Percentiles rank a stretch among this genome's conserved stretches.
Evolutionary conservation across 2,329 filamentous ascomycete species (phyloP).

Genomic region (Aureobasidium mangrovei): DNA sequence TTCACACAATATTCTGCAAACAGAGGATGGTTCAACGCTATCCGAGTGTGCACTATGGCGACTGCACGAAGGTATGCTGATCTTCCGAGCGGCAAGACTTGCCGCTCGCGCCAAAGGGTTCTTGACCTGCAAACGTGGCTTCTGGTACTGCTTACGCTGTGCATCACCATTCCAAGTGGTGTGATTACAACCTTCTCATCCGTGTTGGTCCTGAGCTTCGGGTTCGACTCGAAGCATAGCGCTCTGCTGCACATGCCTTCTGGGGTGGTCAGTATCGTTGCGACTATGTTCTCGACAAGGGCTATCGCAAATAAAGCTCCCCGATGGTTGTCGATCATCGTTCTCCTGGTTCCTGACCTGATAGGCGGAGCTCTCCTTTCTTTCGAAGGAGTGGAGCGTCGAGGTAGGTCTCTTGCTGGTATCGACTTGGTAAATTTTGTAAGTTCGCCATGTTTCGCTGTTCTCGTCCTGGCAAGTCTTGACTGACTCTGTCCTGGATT

Average conservation of each 20-base stretch:
- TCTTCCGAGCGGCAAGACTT: too few relatives aligned
- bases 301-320: slow-evolving; percentile 40
- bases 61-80: too few relatives aligned
- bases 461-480: too few relatives aligned
- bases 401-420: slow-evolving; percentile 21
- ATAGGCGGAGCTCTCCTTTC: slow-evolving; percentile 47
- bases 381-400: slow-evolving; percentile 24
- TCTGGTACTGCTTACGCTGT: slow-evolving; percentile 17
- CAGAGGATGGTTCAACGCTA: too few relatives aligned
- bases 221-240: slow-evolving; percentile 37
- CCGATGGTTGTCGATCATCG: slow-evolving; percentile 44
- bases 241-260: slow-evolving; percentile 50
- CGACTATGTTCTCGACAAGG: slow-evolving; percentile 40
- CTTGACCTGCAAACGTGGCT: slow-evolving; percentile 49
- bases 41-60: too few relatives aligned
- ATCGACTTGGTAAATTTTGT: slow-evolving; percentile 26
- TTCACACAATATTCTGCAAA: too few relatives aligned
- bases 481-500: too few relatives aligned
- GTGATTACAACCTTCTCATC: slow-evolving; percentile 49
- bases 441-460: not conserved
- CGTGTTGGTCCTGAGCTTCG: slow-evolving; percentile 42
- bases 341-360: slow-evolving; percentile 39
- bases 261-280: slow-evolving; percentile 45
- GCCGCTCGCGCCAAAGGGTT: slow-evolving; percentile 23
- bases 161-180: slow-evolving; percentile 44